Conservation (phyloP, 345 rosid species). For the Salix brachista region DNA sequence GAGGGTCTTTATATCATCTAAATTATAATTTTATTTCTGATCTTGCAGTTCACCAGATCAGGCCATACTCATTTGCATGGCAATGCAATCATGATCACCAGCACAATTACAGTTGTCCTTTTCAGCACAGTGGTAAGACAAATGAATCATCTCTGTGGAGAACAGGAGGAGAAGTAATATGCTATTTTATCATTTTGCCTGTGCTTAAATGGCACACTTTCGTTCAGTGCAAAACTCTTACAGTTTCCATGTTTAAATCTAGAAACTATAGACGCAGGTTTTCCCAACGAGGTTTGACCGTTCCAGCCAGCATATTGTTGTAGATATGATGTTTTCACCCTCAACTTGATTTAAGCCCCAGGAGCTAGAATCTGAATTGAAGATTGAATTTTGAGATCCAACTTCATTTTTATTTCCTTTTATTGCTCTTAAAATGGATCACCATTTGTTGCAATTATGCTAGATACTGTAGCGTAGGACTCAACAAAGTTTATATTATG, state of each 20-base stretch:
- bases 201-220: not conserved
- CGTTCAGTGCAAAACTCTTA: not conserved
- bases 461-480: not conserved
- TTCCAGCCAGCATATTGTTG: not conserved
- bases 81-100: constrained; percentile 88
- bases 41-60: constrained; percentile 59
- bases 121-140: constrained; percentile 84
- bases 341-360: not conserved
- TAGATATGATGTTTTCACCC: not conserved
- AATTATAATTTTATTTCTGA: not conserved
- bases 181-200: not conserved
- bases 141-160: not conserved
- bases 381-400: not conserved
- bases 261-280: not conserved
- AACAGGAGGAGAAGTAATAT: not conserved
- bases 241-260: not conserved
- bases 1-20: no score
- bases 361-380: not conserved
- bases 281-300: not conserved
- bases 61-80: constrained; percentile 59
- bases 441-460: not conserved
- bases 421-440: not conserved
- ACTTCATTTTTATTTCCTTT: not conserved
- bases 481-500: not conserved
- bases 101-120: constrained; percentile 89